Conservation (phyloP, 148 eudicot species). For the Simmondsia chinensis region DNA sequence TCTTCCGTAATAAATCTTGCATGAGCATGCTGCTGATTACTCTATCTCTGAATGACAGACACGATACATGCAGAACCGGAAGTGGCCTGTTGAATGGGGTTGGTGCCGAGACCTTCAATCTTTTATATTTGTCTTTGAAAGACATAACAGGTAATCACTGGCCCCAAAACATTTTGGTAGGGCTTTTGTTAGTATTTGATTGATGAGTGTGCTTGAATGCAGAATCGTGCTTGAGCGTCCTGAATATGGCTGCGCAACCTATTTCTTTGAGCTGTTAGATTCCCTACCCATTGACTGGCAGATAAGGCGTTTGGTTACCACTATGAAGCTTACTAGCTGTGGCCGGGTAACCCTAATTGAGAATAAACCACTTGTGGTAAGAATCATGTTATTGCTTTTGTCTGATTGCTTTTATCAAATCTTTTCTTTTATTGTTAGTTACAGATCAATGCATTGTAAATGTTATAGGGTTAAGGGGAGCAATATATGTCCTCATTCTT, state of each 20-base stretch:
- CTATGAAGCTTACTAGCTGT: constrained; percentile 81
- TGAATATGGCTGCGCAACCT: constrained; percentile 93
- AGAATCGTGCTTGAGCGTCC: constrained; percentile 99
- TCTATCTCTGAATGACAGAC: constrained; percentile 35
- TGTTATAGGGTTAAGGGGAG: too few species aligned
- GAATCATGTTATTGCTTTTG: too few species aligned
- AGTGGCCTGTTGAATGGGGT: constrained; percentile 99
- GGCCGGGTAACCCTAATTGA: constrained; percentile 72
- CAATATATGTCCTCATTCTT: too few species aligned
- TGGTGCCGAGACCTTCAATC: constrained; percentile 99
- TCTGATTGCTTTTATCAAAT: too few species aligned
- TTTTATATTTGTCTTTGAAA: constrained; percentile 80
- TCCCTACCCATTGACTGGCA: constrained; percentile 69
- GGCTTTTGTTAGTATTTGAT: background rate
- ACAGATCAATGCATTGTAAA: too few species aligned
- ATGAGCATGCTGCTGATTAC: background rate
- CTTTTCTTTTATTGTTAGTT: too few species aligned
- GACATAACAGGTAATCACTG: constrained; percentile 72
- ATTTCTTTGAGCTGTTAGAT: constrained; percentile 84
- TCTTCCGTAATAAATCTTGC: too few species aligned
- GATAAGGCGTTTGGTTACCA: constrained; percentile 79
- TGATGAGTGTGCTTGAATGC: constrained; percentile 18
- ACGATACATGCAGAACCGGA: constrained; percentile 53
- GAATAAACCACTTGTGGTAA: constrained; percentile 73
- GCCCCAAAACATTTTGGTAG: background rate